phyloP scores from a whole-genome alignment of 2,329 filamentous ascomycete species.

The Fusarium sp. region DNA sequence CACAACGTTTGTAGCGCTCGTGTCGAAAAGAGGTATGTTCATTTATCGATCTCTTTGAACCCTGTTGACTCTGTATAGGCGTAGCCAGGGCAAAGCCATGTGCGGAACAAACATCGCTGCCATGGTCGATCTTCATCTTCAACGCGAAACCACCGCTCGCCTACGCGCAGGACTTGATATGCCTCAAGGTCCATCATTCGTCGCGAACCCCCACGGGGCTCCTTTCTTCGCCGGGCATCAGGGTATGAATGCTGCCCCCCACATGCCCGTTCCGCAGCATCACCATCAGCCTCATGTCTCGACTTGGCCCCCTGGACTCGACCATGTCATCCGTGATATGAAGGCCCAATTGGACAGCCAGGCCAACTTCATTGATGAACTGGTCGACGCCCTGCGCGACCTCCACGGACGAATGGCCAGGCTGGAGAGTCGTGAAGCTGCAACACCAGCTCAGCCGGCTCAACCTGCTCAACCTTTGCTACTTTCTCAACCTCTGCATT shows the following conservation, averaged over 20 bases:
- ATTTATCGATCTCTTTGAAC: not conserved
- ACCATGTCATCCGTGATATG: not conserved
- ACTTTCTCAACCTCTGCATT: not conserved
- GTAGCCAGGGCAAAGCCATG: conserved; percentile 7
- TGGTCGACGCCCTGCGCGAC: not conserved
- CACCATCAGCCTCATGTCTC: not conserved
- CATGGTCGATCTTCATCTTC: conserved; percentile 41
- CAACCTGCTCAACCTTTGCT: not conserved
- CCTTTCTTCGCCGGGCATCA: not conserved
- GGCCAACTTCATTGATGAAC: not conserved
- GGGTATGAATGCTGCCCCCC: not conserved
- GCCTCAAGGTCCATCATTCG: not conserved
- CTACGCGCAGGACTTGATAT: conserved; percentile 1
- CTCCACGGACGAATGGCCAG: not conserved
- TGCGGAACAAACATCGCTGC: conserved; percentile 23
- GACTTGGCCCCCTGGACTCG: not conserved
- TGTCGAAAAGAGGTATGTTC: conserved; percentile 28
- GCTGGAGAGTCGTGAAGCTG: not conserved
- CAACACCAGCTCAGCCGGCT: not conserved
- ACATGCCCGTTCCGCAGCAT: not conserved
- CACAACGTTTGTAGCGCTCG: not conserved
- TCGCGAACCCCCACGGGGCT: not conserved
- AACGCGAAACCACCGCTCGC: conserved; percentile 20
- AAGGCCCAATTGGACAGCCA: not conserved
- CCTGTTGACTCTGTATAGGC: conserved; percentile 4